Evolutionary conservation across 345 rosid genomes (phyloP).

Genomic region (Lepidium sativum): DNA sequence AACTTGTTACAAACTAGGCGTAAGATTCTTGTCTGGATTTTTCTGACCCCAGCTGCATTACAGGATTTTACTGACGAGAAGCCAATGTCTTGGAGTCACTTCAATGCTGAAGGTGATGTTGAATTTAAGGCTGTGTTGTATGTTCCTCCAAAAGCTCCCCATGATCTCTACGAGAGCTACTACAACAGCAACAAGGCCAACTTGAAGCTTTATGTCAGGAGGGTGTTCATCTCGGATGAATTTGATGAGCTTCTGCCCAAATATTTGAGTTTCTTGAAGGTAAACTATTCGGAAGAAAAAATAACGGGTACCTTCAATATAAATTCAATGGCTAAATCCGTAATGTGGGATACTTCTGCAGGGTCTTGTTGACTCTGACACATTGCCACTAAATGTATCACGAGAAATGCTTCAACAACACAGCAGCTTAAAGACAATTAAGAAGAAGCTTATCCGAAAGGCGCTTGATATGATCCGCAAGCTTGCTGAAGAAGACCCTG

Average conservation of each 20-base stretch:
- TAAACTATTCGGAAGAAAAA: conserved; percentile 13
- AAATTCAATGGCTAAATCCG: neutral
- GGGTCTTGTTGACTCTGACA: conserved; percentile 99
- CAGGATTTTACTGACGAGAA: conserved; percentile 86
- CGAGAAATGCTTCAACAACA: conserved; percentile 99
- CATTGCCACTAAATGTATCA: conserved; percentile 87
- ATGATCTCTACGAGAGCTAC: conserved; percentile 88
- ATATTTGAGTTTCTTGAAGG: conserved; percentile 88
- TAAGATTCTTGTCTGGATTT: neutral
- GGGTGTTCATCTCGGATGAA: conserved; percentile 97
- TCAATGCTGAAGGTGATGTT: conserved; percentile 93
- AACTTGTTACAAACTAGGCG: neutral
- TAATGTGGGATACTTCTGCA: conserved; percentile 30
- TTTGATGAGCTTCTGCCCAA: conserved; percentile 96
- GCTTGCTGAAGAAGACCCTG: conserved; percentile 90
- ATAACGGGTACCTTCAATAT: neutral
- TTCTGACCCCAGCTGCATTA: conserved; percentile 13
- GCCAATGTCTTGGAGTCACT: conserved; percentile 92
- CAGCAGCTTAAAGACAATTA: conserved; percentile 90
- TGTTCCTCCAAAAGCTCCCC: conserved; percentile 97
- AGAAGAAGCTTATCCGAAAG: conserved; percentile 93
- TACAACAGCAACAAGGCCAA: conserved; percentile 81
- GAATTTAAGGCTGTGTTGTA: conserved; percentile 88
- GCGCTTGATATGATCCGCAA: conserved; percentile 95
- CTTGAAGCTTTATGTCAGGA: conserved; percentile 83